Base-by-base conservation (phyloP, 306 rosid genomes). In the Astragalus membranaceus region DNA sequence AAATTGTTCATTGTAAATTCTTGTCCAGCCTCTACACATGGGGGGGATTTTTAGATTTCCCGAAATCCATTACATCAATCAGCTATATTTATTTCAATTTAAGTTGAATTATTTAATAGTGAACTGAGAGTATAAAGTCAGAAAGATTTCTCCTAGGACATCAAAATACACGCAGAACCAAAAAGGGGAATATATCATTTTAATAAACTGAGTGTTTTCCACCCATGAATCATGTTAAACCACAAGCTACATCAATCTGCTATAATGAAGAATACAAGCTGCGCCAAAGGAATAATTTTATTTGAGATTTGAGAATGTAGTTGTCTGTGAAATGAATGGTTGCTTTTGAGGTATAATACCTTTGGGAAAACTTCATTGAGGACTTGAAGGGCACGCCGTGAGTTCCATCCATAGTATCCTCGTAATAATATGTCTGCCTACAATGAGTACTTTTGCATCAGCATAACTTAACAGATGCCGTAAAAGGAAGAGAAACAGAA, bases 381-480 rank as follows among this genome's bases (percentile, higher is more conserved):
- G 76, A 95, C 87, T 75, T 89, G 75, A 13, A 95, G 75, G 2
- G 96, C 98, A 48, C 97, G 96, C 14, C 88, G 74, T 10, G 98
- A 94, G 69, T 94, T 94, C 97, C 98, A 94, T 47, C 98, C 89
- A 30, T 64, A 84, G 83, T 94, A 94, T 39, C 98, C 98, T 61
- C 98, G 84, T 60, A 84, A 15, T 79, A 85, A 5, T 72, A 94
- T 76, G 80, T 94, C 98, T 10, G 96, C 98, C 98, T 94, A 69
- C 78, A 89, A 47, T 23, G 26, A 78, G 70, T 43, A 62, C 1
- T 30, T 55, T 20, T 32, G 44, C 41, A 55, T 39, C 29, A 17
- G 61, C 64, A 69, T 48, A 63, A 39, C 47, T 30, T 61, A 47
- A 57, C 49, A 68, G 29, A 54, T 43, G 36, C 23, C n/a, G 15